Base-by-base conservation (phyloP, 1,284 basidiomycete species). In the Ganoderma leucocontextum region DNA sequence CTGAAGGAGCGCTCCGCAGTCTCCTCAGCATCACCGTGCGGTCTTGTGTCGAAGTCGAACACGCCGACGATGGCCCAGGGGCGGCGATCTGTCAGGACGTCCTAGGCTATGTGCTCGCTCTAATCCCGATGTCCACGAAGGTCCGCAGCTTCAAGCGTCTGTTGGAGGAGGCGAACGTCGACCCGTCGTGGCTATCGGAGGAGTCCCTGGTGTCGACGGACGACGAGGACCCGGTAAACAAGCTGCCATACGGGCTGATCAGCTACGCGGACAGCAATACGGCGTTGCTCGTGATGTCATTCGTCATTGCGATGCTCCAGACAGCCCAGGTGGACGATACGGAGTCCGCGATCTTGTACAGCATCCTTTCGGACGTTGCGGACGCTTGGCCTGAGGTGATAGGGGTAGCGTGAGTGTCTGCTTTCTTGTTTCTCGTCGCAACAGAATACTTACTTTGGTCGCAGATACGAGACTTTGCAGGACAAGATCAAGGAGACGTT, bases 321-420 rank as follows among this genome's bases (percentile, higher is more conserved):
- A 91, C 88, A n/a, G 91, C 93, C 0, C 91, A 94, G 77, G 90
- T 91, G 4, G 93, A 95, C 75, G 92, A 94, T 72, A 83, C 85
- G 1, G 95, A 97, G 81, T 91, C 91, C 17, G 89, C 95, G 74
- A 91, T 96, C 63, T 78, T 96, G 59, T 96, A 93, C 77, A 85
- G 85, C 59, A 79, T 96, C 42, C 83, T 97, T 39, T 88, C 94
- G 35, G 92, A 95, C 58, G 86, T 95, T n/a, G 89, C 89, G 33
- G 80, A 83, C 13, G 80, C 83, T 29, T 92, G 89, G 80, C 94
- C 94, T 0, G 92, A 95, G 29, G 86, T 90, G 13, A 84, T 95
- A n/a, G 83, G 88, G 3, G 85, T 94, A 78, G 86, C 89, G 93
- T 95, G 80, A 73, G 93, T 87, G 29, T 73, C 63, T 38, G 59